Base-by-base conservation (phyloP, 2,329 filamentous ascomycete genomes). In the Alternaria sp. region DNA sequence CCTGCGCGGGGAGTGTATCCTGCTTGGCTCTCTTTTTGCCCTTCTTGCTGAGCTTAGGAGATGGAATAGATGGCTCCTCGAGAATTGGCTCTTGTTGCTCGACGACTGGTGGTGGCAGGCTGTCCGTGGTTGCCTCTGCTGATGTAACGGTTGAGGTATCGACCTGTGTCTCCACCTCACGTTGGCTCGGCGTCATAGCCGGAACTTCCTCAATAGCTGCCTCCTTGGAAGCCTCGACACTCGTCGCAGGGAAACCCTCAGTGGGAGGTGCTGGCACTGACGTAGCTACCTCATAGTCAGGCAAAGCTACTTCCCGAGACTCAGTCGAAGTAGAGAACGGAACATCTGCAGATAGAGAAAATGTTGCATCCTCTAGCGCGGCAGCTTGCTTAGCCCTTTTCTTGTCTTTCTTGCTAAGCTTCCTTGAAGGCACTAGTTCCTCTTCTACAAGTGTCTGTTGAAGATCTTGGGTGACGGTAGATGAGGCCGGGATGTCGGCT, bases 1-100 rank as follows among this genome's bases (percentile, higher is more conserved):
- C 49, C 12, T 64, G 51, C 40, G 28, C 59, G 11, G 26, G 43
- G 9, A 57, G 13, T 3, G 55, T 49, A 50, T 58, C 46, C 23
- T 66, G 49, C 50, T 70, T 66, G 13, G 71, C 74, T 63, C 83
- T 83, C 52, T 81, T 81, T 69, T 82, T 82, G 26, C 80, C 78
- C 54, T 83, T 83, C 71, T 83, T 82, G 30, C 78, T 76, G 62
- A 72, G 73, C 66, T 80, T 79, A 26, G 56, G 68, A 15, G 65
- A 59, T 21, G 64, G 58, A 4, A 36, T 10, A 19, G 59, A 54
- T 10, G 59, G 30, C 19, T 65, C 59, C 25, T 57, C 49, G 17
- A 40, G 5, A 12, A 44, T 21, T n/a, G n/a, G 43, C 8, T 52
- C 50, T 28, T 46, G 44, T 15, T 51, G 51, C 25, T 57, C 56